phyloP scores from a whole-genome alignment of 1,139 yeast species.

The Spathaspora sp. region DNA sequence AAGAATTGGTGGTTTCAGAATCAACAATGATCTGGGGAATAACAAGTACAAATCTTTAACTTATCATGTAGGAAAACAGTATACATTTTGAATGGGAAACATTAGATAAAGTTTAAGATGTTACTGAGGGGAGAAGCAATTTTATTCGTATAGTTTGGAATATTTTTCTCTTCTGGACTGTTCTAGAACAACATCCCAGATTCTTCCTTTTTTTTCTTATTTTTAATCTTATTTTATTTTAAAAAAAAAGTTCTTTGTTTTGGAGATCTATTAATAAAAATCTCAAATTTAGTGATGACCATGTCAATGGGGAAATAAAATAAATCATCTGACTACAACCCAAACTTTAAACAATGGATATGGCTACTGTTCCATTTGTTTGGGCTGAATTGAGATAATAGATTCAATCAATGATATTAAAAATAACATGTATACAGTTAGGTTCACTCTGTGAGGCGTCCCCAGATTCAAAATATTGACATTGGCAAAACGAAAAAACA shows the following conservation, averaged over 20 bases:
- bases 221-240: not conserved
- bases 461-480: not conserved
- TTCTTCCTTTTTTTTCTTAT: not conserved
- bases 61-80: not conserved
- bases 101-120: not conserved
- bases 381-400: no score
- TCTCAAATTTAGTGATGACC: not conserved
- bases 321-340: not conserved
- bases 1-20: no score
- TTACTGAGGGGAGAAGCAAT: not conserved
- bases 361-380: no score
- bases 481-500: not conserved
- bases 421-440: no score
- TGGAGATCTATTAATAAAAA: constrained; percentile 1
- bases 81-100: not conserved
- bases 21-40: no score
- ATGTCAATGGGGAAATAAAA: not conserved
- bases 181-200: not conserved
- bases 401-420: no score
- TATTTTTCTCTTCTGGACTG: not conserved
- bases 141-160: not conserved
- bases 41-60: no score
- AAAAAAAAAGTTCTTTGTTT: not conserved
- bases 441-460: not conserved
- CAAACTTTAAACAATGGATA: not conserved